Base-by-base conservation (phyloP, 352 stramenopile genomes). In the Phytophthora lateralis region DNA sequence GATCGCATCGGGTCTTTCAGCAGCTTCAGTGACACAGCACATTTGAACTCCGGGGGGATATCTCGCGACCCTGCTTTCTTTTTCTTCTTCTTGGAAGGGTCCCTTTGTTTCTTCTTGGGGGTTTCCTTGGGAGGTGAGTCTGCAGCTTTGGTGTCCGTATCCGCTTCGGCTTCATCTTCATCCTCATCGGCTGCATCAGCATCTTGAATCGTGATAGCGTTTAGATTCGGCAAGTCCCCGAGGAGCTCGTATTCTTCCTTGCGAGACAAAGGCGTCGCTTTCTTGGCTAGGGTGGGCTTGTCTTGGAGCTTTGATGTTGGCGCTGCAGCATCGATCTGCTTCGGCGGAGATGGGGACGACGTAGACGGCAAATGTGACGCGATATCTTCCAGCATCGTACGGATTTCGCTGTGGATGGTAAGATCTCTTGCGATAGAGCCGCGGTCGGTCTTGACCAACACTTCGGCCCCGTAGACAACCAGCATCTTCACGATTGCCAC, bases 241-340 rank as follows among this genome's bases (percentile, higher is more conserved):
- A 95, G 71, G 8, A 95, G 55, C 27, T 78, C 74, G 48, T 92
- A 95, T 30, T 95, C 82, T 63, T 95, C 86, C 63, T 93, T 93
- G 14, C 84, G 79, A 9, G 80, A 89, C 20, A 93, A 50, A 18
- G 80, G 76, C 15, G 10, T 52, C 6, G 29, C 34, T 17, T 71
- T 37, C 29, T 85, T 88, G 1, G 51, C 57, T 15, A 76, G 64
- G 34, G 42, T 59, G 20, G 66, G 75, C 21, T 73, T 78, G 20
- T 84, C 73, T 3, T 71, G 57, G 6, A 56, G 46, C 43, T 85
- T 84, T 5, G 71, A 41, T 0, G 74, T 69, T 9, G 69, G 9
- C 0, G 67, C 14, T 39, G 49, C 32, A 26, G 30, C 32, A 21
- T 62, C 45, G 2, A 17, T 38, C 11, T 68, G 53, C 14, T 52